A percentile compares a stretch with the other conserved stretches of the same genome.
These are phyloP conservation scores for Uronychia binucleata DNA, from an alignment of 73 alveolate genomes.

Conservation along the genomic window DNA sequence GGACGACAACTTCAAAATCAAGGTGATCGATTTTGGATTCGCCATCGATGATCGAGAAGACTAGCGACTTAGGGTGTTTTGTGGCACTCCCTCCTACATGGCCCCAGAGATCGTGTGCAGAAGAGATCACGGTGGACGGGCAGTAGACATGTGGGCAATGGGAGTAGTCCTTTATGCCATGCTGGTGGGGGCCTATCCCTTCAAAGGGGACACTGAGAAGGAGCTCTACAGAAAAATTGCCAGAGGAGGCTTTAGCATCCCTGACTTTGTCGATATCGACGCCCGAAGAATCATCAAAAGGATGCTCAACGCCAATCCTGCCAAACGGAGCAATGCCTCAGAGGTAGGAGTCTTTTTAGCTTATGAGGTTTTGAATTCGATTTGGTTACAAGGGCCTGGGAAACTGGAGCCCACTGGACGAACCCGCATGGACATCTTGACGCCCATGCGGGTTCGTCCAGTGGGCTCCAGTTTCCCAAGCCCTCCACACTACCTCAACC, in stretches of 20 bases:
- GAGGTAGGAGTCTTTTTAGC: no score
- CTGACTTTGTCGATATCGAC: conserved; percentile 7
- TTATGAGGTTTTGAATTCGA: no score
- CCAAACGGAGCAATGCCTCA: background rate
- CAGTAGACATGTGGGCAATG: conserved; percentile 94
- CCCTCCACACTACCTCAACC: no score
- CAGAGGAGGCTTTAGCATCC: conserved; percentile 46
- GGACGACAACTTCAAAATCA: conserved; percentile 60
- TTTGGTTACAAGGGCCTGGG: no score
- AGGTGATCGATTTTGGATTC: conserved; percentile 86
- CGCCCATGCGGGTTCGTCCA: no score
- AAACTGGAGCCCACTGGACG: no score
- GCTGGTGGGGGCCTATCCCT: conserved; percentile 71
- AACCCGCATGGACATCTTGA: no score
- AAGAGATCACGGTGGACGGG: conserved; percentile 86
- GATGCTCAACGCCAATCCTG: background rate
- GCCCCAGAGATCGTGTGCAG: conserved; percentile 95
- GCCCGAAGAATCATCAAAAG: no score
- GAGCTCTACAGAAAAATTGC: conserved; percentile 66
- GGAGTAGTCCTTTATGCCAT: conserved; percentile 64
- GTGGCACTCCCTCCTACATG: conserved; percentile 98
- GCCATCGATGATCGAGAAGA: conserved; percentile 57
- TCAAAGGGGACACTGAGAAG: conserved; percentile 64
- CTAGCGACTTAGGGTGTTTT: conserved; percentile 76
- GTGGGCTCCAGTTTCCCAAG: no score